Evolutionary conservation across 1,284 basidiomycete genomes (phyloP).

Genomic region (Filobasidium uniguttulatum): DNA sequence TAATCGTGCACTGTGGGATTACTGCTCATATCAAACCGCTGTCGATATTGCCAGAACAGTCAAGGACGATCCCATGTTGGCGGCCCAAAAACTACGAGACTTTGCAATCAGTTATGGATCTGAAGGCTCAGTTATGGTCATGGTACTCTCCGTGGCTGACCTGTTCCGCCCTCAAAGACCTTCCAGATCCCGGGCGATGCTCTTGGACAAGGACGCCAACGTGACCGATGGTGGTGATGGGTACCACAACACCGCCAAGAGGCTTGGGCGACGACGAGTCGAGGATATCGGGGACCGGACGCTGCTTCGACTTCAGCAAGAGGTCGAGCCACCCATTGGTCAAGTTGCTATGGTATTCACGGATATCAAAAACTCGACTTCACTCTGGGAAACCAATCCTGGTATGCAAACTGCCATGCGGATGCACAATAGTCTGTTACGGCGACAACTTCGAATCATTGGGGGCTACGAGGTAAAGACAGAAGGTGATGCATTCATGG

Average conservation of each 20-base stretch:
- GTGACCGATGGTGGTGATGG: conserved; percentile 20
- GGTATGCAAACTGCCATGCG: conserved; percentile 94
- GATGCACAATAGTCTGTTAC: conserved; percentile 75
- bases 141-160: conserved; percentile 80
- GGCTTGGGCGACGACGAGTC: conserved; percentile 24
- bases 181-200: conserved; percentile 29
- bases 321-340: conserved; percentile 76
- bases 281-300: conserved; percentile 38
- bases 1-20: conserved; percentile 87
- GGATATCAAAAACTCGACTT: conserved; percentile 94
- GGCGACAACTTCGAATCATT: conserved; percentile 74
- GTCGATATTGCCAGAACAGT: conserved; percentile 89
- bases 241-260: conserved; percentile 19
- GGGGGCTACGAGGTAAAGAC: conserved; percentile 99
- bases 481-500: conserved; percentile 99
- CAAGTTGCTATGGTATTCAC: conserved; percentile 93
- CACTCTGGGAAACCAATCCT: conserved; percentile 90
- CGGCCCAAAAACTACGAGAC: conserved; percentile 91
- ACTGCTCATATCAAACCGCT: conserved; percentile 86
- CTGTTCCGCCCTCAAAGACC: conserved; percentile 47
- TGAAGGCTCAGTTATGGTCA: conserved; percentile 89
- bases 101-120: conserved; percentile 96
- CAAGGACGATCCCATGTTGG: conserved; percentile 81
- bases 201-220: conserved; percentile 14
- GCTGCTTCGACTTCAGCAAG: conserved; percentile 52